Conservation (phyloP, 106 monocot genomes). For the Allium fistulosum region DNA sequence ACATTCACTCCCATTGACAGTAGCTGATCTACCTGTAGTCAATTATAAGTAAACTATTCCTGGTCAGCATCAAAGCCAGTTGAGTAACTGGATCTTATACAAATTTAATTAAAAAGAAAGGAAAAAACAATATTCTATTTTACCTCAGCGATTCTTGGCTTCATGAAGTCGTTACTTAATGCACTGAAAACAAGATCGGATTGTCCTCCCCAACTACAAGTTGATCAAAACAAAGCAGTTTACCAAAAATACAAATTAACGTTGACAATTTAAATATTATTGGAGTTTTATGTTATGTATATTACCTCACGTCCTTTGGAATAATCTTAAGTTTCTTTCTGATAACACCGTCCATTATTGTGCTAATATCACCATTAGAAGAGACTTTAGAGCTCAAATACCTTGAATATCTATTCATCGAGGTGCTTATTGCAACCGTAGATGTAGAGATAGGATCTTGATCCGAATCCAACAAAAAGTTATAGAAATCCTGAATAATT, state of each 20-base stretch:
- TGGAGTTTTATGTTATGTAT: neutral
- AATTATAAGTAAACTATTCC: neutral
- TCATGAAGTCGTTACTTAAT: constrained; percentile 72
- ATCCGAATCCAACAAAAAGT: constrained; percentile 54
- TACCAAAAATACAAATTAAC: neutral
- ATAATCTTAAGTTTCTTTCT: constrained; percentile 75
- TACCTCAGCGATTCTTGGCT: constrained; percentile 86
- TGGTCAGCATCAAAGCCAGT: neutral
- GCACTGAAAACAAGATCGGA: constrained; percentile 52
- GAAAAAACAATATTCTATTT: neutral
- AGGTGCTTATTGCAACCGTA: neutral
- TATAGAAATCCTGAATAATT: constrained; percentile 73
- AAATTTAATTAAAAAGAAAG: neutral
- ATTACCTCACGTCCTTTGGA: constrained; percentile 67
- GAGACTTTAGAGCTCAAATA: constrained; percentile 55
- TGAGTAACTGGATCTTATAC: neutral
- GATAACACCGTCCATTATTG: constrained; percentile 68
- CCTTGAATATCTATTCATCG: constrained; percentile 34
- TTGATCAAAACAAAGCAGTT: neutral
- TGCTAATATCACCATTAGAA: constrained; percentile 11
- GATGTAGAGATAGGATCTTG: constrained; percentile 13
- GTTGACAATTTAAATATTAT: neutral
- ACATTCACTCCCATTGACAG: constrained; percentile 72
- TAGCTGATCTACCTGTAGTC: constrained; percentile 81
- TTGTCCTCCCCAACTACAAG: constrained; percentile 71